A percentile compares a stretch with the other conserved stretches of the same genome.
phyloP scores from a whole-genome alignment of 2,329 filamentous ascomycete species.

The Passalora sequoiae region DNA sequence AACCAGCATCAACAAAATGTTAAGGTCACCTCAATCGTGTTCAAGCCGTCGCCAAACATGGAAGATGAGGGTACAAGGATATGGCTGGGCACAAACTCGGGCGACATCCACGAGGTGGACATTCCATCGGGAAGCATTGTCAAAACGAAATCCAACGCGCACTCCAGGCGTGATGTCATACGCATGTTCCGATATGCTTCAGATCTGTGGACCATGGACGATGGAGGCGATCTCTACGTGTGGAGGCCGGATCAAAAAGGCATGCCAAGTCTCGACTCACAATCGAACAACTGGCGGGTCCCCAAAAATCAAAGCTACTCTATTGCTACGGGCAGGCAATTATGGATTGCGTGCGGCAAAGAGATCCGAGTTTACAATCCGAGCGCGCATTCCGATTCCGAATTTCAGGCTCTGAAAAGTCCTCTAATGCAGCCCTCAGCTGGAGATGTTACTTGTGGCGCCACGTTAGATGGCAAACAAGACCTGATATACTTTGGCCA shows the following conservation, averaged over 20 bases:
- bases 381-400: constrained; percentile 59
- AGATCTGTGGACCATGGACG: constrained; percentile 91
- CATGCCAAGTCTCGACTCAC: constrained; percentile 67
- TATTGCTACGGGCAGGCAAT: constrained; percentile 72
- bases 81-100: constrained; percentile 85
- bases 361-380: constrained; percentile 81
- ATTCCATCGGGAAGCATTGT: constrained; percentile 67
- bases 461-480: constrained; percentile 66
- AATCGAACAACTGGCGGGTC: constrained; percentile 71
- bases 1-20: constrained; percentile 68
- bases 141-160: constrained; percentile 63
- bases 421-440: constrained; percentile 67
- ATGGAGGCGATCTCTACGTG: constrained; percentile 76
- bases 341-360: constrained; percentile 86
- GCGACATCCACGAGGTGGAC: constrained; percentile 86
- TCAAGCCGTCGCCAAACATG: constrained; percentile 74
- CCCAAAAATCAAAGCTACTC: constrained; percentile 82
- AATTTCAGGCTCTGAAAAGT: constrained; percentile 69
- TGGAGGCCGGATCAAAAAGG: constrained; percentile 75
- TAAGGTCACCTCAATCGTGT: constrained; percentile 74
- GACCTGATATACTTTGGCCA: constrained; percentile 87
- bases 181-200: constrained; percentile 81
- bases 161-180: constrained; percentile 72
- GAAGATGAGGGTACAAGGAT: constrained; percentile 74
- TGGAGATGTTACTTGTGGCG: constrained; percentile 82